These are phyloP conservation scores for Penicillium sp. DNA, from an alignment of 2,329 filamentous ascomycete species.

Conservation along the genomic window DNA sequence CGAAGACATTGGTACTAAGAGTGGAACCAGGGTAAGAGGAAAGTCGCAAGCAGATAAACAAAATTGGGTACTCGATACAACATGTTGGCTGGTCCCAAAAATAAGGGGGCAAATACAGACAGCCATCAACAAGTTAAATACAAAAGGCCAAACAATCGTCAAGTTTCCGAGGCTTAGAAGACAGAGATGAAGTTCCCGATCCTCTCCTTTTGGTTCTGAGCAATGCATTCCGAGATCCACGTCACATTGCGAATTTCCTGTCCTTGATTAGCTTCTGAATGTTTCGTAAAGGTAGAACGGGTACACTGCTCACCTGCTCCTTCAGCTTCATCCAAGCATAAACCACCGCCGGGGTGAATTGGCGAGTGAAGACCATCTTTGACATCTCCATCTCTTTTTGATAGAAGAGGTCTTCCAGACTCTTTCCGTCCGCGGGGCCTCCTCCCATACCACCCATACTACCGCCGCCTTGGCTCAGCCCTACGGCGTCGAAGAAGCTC, in stretches of 20 bases:
- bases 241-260: slow-evolving; percentile 99
- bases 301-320: slow-evolving; percentile 68
- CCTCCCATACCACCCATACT: slow-evolving; percentile 71
- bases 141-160: slow-evolving; percentile 11
- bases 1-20: too few relatives aligned
- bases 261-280: slow-evolving; percentile 19
- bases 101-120: slow-evolving; percentile 11
- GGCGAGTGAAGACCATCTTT: slow-evolving; percentile 88
- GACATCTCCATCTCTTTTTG: slow-evolving; percentile 99
- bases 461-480: slow-evolving; percentile 65
- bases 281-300: too few relatives aligned
- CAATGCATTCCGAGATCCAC: slow-evolving; percentile 99
- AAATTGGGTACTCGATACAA: slow-evolving; percentile 29
- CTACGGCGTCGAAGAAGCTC: slow-evolving; percentile 89
- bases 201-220: slow-evolving; percentile 97
- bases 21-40: too few relatives aligned
- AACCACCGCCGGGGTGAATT: slow-evolving; percentile 91
- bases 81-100: slow-evolving; percentile 11
- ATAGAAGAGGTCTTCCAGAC: slow-evolving; percentile 95
- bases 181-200: slow-evolving; percentile 99
- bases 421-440: slow-evolving; percentile 70
- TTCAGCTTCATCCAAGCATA: slow-evolving; percentile 97
- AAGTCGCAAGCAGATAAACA: slow-evolving; percentile 6
- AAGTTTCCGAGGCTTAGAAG: slow-evolving; percentile 53
- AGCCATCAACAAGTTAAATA: slow-evolving; percentile 15